Evolutionary conservation across 1,284 basidiomycete genomes (phyloP).

Genomic region (Athelia sp.): DNA sequence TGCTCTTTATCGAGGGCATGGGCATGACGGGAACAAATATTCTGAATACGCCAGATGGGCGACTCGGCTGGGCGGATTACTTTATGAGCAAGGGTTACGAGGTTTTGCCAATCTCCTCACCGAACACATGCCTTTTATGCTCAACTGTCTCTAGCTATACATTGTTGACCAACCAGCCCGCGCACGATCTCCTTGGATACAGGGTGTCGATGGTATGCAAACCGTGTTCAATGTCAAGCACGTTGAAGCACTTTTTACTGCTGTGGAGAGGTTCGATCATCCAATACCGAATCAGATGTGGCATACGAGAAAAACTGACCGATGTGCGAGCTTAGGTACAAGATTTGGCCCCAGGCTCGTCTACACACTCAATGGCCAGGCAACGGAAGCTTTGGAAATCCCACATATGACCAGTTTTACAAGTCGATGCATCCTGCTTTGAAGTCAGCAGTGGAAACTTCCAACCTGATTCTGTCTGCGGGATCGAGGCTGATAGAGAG

Average conservation of each 20-base stretch:
- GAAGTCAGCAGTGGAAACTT: constrained; percentile 17
- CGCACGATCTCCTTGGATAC: constrained; percentile 42
- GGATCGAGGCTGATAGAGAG: constrained; percentile 22
- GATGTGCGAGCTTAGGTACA: constrained; percentile 12
- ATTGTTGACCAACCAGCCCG: constrained; percentile 47
- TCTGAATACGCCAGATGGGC: constrained; percentile 45
- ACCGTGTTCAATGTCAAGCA: constrained; percentile 22
- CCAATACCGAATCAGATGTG: too few species aligned
- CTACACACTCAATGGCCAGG: constrained; percentile 51
- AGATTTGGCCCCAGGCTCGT: constrained; percentile 40
- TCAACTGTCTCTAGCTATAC: constrained; percentile 31
- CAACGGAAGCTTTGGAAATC: constrained; percentile 39
- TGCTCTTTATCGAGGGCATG: constrained; percentile 41
- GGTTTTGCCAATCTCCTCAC: constrained; percentile 16
- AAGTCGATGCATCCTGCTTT: constrained; percentile 27
- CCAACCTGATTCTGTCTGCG: constrained; percentile 22
- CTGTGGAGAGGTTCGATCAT: constrained; percentile 20
- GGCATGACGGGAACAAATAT: constrained; percentile 46
- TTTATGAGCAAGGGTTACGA: constrained; percentile 43
- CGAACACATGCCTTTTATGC: neutral
- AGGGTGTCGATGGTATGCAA: constrained; percentile 32
- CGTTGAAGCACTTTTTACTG: constrained; percentile 40
- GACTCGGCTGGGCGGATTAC: constrained; percentile 45
- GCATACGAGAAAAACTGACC: too few species aligned
- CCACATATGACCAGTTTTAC: constrained; percentile 39